These are phyloP conservation scores for Saccharomyces hybrid DNA, from an alignment of 1,139 yeast genomes.

Conservation along the genomic window DNA sequence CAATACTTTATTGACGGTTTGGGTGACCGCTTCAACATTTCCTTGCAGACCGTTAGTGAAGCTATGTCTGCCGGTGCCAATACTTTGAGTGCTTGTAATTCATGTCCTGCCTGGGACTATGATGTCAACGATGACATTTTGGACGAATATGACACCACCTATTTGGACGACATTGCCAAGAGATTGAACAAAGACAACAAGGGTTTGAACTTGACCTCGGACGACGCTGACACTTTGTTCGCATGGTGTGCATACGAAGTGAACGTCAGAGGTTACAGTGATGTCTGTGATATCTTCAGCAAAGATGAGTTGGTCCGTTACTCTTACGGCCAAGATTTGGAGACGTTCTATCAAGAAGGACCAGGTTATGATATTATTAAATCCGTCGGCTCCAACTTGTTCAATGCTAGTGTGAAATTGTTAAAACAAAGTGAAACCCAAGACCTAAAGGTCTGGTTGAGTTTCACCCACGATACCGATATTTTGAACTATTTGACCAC, in stretches of 20 bases:
- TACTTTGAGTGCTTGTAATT: constrained; percentile 34
- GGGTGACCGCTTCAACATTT: constrained; percentile 12
- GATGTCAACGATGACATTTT: constrained; percentile 19
- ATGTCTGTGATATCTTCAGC: constrained; percentile 48
- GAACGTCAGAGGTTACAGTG: constrained; percentile 47
- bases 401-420: constrained; percentile 38
- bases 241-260: constrained; percentile 52
- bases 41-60: constrained; percentile 31
- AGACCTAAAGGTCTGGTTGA: constrained; percentile 34
- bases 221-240: constrained; percentile 41
- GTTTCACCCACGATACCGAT: constrained; percentile 57
- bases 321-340: constrained; percentile 42
- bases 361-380: constrained; percentile 43
- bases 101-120: constrained; percentile 30
- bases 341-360: constrained; percentile 46
- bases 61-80: constrained; percentile 35
- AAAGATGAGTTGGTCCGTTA: constrained; percentile 46
- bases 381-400: constrained; percentile 43
- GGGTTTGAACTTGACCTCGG: constrained; percentile 37
- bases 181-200: constrained; percentile 37
- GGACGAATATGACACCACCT: constrained; percentile 22
- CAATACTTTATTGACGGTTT: constrained; percentile 11
- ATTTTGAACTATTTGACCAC: constrained; percentile 44
- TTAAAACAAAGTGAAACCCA: constrained; percentile 20
- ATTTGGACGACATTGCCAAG: constrained; percentile 35